Conservation (phyloP, 768 basidiomycete genomes). For the Tulasnella calospora region DNA sequence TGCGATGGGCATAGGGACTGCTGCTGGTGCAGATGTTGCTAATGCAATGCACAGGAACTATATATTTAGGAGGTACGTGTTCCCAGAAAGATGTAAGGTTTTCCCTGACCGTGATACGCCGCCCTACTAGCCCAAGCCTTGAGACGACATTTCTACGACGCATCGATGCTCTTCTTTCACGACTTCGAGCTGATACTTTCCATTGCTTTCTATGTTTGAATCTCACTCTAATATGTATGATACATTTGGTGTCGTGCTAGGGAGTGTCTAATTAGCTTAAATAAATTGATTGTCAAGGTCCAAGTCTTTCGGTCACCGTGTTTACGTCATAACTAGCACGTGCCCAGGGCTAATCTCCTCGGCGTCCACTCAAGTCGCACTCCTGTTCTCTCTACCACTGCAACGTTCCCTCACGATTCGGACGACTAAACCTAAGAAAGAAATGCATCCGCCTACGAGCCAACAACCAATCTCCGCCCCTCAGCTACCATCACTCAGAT, state of each 20-base stretch:
- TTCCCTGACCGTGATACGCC: too few species aligned
- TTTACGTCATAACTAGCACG: not conserved
- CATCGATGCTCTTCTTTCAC: too few species aligned
- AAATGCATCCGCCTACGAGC: not conserved
- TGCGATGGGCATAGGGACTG: not conserved
- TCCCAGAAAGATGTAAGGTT: too few species aligned
- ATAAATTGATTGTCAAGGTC: not conserved
- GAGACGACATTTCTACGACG: too few species aligned
- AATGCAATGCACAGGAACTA: not conserved
- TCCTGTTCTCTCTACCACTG: not conserved
- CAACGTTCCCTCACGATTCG: not conserved
- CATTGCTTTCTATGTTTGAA: too few species aligned
- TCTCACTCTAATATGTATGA: too few species aligned
- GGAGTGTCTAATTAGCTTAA: not conserved
- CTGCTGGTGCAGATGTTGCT: constrained; percentile 3
- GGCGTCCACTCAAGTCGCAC: too few species aligned
- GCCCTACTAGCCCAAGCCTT: too few species aligned
- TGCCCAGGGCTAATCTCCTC: not conserved
- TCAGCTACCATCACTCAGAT: not conserved
- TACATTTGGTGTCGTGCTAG: not conserved
- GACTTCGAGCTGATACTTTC: too few species aligned
- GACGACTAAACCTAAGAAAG: not conserved
- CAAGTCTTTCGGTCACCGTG: not conserved
- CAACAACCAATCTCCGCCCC: not conserved
- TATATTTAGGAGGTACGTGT: not conserved